These are phyloP conservation scores for Pelargonium cotyledonis DNA, from an alignment of 441 rosid species.

Conservation along the genomic window DNA sequence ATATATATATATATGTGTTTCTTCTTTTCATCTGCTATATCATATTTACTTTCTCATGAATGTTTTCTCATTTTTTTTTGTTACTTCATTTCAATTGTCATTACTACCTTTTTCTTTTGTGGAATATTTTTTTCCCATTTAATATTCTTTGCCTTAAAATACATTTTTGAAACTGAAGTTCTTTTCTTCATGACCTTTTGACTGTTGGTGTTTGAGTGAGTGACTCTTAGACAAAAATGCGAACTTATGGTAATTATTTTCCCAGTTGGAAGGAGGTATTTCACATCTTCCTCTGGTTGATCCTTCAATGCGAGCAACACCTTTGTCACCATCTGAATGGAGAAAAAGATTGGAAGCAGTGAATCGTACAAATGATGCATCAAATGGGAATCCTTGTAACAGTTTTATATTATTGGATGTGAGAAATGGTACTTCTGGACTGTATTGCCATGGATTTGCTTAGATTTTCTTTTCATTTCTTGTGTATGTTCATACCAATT, in stretches of 20 bases:
- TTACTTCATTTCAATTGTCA: background rate
- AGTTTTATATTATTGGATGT: constrained; percentile 61
- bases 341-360: constrained; percentile 50
- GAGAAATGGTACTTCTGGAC: constrained; percentile 57
- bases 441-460: constrained; percentile 9
- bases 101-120: background rate
- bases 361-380: constrained; percentile 23
- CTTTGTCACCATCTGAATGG: constrained; percentile 76
- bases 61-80: background rate
- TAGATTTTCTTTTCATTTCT: background rate
- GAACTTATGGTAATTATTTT: constrained; percentile 11
- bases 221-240: background rate
- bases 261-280: constrained; percentile 71
- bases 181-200: background rate
- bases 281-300: constrained; percentile 78
- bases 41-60: background rate
- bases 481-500: background rate
- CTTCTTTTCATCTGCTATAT: constrained; percentile 6
- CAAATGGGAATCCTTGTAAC: constrained; percentile 30
- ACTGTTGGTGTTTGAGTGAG: background rate
- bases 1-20: constrained; percentile 4
- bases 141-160: background rate
- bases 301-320: constrained; percentile 62
- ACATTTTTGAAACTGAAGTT: background rate
- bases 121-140: background rate